These are phyloP conservation scores for Artomyces pyxidatus DNA, from an alignment of 768 basidiomycete species.

Conservation along the genomic window DNA sequence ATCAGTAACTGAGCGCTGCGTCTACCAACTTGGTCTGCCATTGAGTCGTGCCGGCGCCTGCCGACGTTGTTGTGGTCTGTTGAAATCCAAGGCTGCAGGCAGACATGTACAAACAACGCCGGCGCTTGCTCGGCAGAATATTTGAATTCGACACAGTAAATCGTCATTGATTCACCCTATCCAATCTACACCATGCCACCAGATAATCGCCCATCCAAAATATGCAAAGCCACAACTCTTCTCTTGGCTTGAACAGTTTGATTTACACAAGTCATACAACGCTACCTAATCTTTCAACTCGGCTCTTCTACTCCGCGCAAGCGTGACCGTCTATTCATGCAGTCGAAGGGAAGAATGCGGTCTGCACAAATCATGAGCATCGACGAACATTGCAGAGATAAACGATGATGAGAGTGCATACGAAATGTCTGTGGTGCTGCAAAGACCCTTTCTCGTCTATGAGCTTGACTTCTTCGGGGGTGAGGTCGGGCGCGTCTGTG, in stretches of 20 bases:
- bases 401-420: conserved; percentile 4
- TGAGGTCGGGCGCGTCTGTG: conserved; percentile 30
- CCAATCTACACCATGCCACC: no score
- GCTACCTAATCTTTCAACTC: no score
- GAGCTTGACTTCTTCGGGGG: conserved; percentile 19
- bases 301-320: no score
- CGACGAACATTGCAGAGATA: no score
- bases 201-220: no score
- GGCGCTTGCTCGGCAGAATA: no score
- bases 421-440: conserved; percentile 23
- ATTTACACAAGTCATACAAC: no score
- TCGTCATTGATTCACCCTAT: no score
- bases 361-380: not conserved
- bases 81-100: not conserved
- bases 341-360: not conserved
- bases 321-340: no score
- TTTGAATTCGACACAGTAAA: no score
- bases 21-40: not conserved
- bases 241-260: no score
- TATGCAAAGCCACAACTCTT: no score
- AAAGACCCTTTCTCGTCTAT: conserved; percentile 24
- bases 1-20: not conserved
- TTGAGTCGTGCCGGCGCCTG: not conserved
- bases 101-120: not conserved
- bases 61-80: not conserved